Percentiles rank a stretch among this genome's conserved stretches.
phyloP scores from a whole-genome alignment of 768 basidiomycete genomes.

The Suillus placidus region DNA sequence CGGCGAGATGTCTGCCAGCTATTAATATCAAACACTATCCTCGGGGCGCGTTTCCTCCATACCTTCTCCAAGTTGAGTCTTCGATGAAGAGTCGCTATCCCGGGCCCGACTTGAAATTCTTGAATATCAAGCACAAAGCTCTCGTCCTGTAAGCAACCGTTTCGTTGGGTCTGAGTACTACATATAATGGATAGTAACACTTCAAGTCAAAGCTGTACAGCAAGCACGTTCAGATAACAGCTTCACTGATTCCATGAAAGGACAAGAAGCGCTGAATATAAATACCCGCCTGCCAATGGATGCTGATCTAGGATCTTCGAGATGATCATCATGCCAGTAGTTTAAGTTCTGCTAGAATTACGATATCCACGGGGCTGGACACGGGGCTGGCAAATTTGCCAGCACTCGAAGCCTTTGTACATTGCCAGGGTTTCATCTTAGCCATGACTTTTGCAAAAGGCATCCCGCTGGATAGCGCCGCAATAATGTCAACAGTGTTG shows the following conservation, averaged over 20 bases:
- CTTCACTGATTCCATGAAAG: not conserved
- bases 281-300: not conserved
- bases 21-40: not conserved
- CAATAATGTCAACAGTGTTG: constrained; percentile 21
- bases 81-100: not conserved
- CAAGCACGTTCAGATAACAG: not conserved
- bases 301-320: not conserved
- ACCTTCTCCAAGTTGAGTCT: not conserved
- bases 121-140: not conserved
- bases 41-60: not conserved
- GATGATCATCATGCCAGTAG: not conserved
- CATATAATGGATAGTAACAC: not conserved
- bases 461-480: constrained; percentile 15
- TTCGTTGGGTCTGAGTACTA: not conserved
- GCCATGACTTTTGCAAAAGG: not conserved
- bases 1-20: not conserved
- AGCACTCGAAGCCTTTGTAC: no score
- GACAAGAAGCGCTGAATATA: not conserved
- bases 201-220: not conserved
- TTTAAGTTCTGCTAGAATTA: not conserved
- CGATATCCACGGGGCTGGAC: not conserved
- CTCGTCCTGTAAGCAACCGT: not conserved
- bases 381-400: not conserved
- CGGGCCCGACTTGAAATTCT: not conserved
- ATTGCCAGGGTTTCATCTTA: not conserved